Evolutionary conservation across 495 filamentous ascomycete species (phyloP), one percentile per base, ranked within the genome.

Genomic region (Lepidopterella palustris): DNA sequence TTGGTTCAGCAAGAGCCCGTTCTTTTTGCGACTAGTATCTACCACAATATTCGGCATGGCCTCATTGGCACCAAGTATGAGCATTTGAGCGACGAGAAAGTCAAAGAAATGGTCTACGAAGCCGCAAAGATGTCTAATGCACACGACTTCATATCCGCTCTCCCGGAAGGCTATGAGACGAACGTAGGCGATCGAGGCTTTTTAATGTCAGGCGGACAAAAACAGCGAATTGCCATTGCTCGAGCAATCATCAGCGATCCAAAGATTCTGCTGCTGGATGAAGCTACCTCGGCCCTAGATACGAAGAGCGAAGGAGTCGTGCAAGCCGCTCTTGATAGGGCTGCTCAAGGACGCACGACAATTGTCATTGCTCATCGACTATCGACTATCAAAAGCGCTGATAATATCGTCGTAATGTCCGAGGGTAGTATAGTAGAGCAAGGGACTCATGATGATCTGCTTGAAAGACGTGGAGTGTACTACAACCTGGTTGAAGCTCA

Each of bases 321-420:
- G 0, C 92, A 96, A 73, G 89, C 87, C 40, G 92, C 92, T 18
- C 79, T 97, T 24, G 90, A 96, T 63, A 85, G 80, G 49, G 92
- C 89, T 42, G 81, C 90, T 15, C 79, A 86, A 61, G 91, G 90
- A 15, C 82, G 92, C 21, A 97, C 92, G 0, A 96, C 92, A 9
- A 95, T 97, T 68, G 85, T 92, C 11, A 96, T 97, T 68, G 92
- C 92, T 26, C 92, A 97, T 72, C 85, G 92, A 54, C 77, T 97
- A 39, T 92, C 89, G 0, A 96, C 92, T 32, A 95, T 97, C 75
- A 92, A 87, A 72, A 82, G 86, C 57, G 91, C 91, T 0, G 85
- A 95, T 69, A 96, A 95, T 68, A 97, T 97, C 58, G 89, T 96
- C 18, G 89, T 96, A 64, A 89, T 97, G 83, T 79, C 83, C 11